Percentiles rank a stretch among this genome's conserved stretches.
phyloP scores from a whole-genome alignment of 75 land plant genomes.

The Cunninghamia lanceolata region DNA sequence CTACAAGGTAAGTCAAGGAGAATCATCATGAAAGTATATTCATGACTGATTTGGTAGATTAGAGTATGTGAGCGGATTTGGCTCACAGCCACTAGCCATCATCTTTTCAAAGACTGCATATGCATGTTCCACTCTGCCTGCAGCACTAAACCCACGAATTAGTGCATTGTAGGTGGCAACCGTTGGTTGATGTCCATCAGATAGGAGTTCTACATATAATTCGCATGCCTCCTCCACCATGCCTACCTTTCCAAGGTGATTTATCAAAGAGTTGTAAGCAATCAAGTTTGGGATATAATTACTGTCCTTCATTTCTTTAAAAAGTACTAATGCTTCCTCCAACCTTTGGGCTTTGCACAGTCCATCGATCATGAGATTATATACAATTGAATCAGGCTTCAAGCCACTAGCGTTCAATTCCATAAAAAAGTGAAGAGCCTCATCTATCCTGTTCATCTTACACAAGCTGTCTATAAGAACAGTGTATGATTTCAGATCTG shows the following conservation, averaged over 20 bases:
- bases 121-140: constrained; percentile 56
- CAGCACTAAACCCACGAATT: constrained; percentile 43
- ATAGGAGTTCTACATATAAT: constrained; percentile 51
- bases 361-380: constrained; percentile 62
- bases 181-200: constrained; percentile 46
- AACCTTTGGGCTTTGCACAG: constrained; percentile 45
- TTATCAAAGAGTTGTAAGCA: constrained; percentile 58
- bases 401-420: constrained; percentile 42
- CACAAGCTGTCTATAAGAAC: constrained; percentile 64
- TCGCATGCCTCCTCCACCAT: constrained; percentile 49
- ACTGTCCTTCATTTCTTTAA: constrained; percentile 47
- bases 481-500: constrained; percentile 78
- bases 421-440: constrained; percentile 53
- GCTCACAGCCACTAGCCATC: constrained; percentile 54
- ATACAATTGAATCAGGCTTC: constrained; percentile 46
- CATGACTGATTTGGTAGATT: constrained; percentile 48
- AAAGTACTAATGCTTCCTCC: constrained; percentile 52
- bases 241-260: constrained; percentile 53
- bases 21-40: not conserved
- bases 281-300: constrained; percentile 50
- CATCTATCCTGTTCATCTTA: constrained; percentile 33
- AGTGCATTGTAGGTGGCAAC: constrained; percentile 68
- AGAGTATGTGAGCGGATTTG: constrained; percentile 52
- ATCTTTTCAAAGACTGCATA: constrained; percentile 56
- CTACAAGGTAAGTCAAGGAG: not conserved